phyloP scores from a whole-genome alignment of 1,284 basidiomycete genomes.

The Cryptococcus sp. region DNA sequence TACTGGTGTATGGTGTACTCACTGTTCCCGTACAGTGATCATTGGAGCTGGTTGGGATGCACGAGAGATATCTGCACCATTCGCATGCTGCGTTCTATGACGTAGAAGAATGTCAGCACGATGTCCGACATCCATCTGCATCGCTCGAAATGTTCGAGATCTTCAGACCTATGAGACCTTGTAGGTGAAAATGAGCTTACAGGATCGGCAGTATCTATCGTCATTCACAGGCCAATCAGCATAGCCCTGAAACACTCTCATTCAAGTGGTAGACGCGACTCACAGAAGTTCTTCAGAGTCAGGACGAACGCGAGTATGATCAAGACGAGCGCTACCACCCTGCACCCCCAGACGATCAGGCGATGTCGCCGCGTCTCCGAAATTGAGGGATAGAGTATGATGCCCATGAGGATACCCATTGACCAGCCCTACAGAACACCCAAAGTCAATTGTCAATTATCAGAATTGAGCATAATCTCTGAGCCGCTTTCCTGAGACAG shows the following conservation, averaged over 20 bases:
- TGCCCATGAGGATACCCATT: slow-evolving; percentile 76
- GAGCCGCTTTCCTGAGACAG: not conserved
- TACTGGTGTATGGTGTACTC: slow-evolving; percentile 18
- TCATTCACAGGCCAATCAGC: not conserved
- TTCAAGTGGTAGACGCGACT: slow-evolving; percentile 10
- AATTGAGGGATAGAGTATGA: slow-evolving; percentile 87
- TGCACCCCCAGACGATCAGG: slow-evolving; percentile 70
- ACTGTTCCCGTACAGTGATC: slow-evolving; percentile 70
- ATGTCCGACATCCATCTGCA: too few species aligned
- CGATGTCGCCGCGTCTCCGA: slow-evolving; percentile 71
- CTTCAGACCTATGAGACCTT: too few species aligned
- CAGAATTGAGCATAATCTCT: not conserved
- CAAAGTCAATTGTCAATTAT: too few species aligned
- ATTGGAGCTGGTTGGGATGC: slow-evolving; percentile 75
- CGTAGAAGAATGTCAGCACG: slow-evolving; percentile 6
- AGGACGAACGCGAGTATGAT: slow-evolving; percentile 79
- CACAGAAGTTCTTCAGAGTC: slow-evolving; percentile 79
- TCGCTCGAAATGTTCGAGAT: not conserved
- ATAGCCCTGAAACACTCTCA: not conserved
- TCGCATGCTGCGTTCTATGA: slow-evolving; percentile 66
- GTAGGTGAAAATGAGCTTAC: slow-evolving; percentile 21
- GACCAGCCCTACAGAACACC: slow-evolving; percentile 36
- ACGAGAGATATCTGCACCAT: slow-evolving; percentile 87
- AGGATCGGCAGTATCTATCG: slow-evolving; percentile 38
- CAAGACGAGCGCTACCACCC: slow-evolving; percentile 71